Evolutionary conservation across 176 grass and related monocot genomes (phyloP), one percentile per base, ranked within the genome.

Genomic region (Lolium multiflorum): DNA sequence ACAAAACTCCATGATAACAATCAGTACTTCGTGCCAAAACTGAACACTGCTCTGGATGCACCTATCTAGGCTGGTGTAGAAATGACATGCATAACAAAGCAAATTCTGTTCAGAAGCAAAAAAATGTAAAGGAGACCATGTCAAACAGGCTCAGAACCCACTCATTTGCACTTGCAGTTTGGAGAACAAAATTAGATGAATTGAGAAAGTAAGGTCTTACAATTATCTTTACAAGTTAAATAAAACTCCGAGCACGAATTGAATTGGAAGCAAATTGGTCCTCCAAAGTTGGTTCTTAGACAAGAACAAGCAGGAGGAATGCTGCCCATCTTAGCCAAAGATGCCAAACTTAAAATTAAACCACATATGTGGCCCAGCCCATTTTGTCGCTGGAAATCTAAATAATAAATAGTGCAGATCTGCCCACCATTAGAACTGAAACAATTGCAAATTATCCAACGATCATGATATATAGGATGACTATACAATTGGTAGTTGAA

Each of bases 71-170:
- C 48, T 24, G 20, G 31, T 13, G 63, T 24, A 75, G 25, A 62
- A 75, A 84, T 54, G 82, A 7, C 16, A 81, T 31, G 57, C 18
- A 75, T n/a, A 16, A 75, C 71, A 84, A n/a, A 83, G 4, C 21
- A 83, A 72, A 3, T 44, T 59, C 37, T 44, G 21, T 59, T 72
- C 10, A 73, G 67, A 72, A 72, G 68, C 51, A 75, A 84, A 75
- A 84, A 10, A 75, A 50, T 14, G 8, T n/a, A 50, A 74, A 75
- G 4, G 17, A 50, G 43, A 63, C 43, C 82, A 50, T 76, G 71
- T 10, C 17, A 76, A 51, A 65, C 52, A 61, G 43, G 28, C 0
- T 35, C 25, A 63, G 18, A 8, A 76, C 73, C 22, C 16, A 55
- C 7, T 76, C 49, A 76, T 54, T 11, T 31, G 49, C 15, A 20